Evolutionary conservation across 495 filamentous ascomycete species (phyloP).

Genomic region (Penicillium simplicissimum): DNA sequence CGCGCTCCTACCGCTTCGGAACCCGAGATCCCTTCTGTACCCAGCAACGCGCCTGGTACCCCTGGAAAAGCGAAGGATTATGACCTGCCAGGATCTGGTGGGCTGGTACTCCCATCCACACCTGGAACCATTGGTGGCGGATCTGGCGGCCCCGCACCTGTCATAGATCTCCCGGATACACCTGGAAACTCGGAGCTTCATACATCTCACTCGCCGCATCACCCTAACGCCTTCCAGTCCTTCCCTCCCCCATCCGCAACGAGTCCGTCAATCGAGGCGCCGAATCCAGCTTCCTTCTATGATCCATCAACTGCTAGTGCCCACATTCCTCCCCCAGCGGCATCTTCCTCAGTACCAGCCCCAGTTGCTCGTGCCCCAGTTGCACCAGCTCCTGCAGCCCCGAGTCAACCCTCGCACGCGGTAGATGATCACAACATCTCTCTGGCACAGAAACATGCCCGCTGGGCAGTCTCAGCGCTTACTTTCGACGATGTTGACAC

Average conservation of each 20-base stretch:
- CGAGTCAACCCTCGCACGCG: conserved; percentile 29
- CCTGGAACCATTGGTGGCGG: conserved; percentile 37
- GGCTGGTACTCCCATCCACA: conserved; percentile 43
- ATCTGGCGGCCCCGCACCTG: conserved; percentile 5
- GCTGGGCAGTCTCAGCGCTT: conserved; percentile 94
- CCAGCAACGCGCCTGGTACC: conserved; percentile 25
- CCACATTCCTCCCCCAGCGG: conserved; percentile 26
- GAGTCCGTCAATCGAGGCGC: conserved; percentile 27
- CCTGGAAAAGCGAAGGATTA: conserved; percentile 21
- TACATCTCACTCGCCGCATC: conserved; percentile 14
- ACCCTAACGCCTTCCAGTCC: conserved; percentile 43
- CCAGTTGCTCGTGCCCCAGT: conserved; percentile 17
- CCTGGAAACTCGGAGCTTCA: conserved; percentile 26
- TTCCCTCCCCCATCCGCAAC: conserved; percentile 45
- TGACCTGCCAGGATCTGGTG: conserved; percentile 20
- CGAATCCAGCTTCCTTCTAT: conserved; percentile 39
- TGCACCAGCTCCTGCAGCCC: conserved; percentile 21
- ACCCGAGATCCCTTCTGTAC: conserved; percentile 29
- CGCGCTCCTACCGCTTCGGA: conserved; percentile 31
- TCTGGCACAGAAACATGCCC: conserved; percentile 90
- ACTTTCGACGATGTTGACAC: conserved; percentile 96
- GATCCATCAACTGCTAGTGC: conserved; percentile 24
- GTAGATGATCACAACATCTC: conserved; percentile 74
- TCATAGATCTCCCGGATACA: conserved; percentile 43
- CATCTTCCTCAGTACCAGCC: conserved; percentile 23